Base-by-base conservation (phyloP, 2,329 filamentous ascomycete species). In the Fusarium sp. region DNA sequence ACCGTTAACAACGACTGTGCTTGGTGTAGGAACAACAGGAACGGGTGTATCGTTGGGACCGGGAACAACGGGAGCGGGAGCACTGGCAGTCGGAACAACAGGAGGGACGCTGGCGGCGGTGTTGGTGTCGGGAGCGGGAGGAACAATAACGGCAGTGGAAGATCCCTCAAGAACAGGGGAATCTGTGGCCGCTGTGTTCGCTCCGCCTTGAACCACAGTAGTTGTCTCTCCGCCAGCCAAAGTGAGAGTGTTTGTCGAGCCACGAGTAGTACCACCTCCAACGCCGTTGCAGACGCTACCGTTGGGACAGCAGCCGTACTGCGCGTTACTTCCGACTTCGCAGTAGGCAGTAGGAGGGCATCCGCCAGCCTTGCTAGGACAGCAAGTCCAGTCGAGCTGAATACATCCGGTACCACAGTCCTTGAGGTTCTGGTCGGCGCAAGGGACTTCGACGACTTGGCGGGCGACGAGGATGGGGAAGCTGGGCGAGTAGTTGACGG, bases 321-420 rank as follows among this genome's bases (percentile, higher is more conserved):
- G 31, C 38, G 64, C 57, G 44, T 77, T 77, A 40, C 50, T 46
- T 15, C 70, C 76, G 4, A 76, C 62, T 57, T 67, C 53, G 59
- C 77, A 79, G 38, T 56, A 68, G 3, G 65, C 53, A 2, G 50
- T 67, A 3, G 67, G 49, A 50, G 74, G 71, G 26, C 77, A 79
- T 2, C 76, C 77, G 10, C 76, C 75, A 3, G 53, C 39, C 5
- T 57, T 19, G 46, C 73, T 71, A 10, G 77, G 76, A 31, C 77
- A 79, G 70, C 77, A 79, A 7, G 72, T 76, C 65, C 75, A 76
- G 6, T 63, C 49, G 3, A 50, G 8, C 14, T 71, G 64, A 26
- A 79, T 76, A 52, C 77, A 79, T 60, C 65, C 73, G n/a, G 49
- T 47, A 28, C 77, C 77, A 51, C 77, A 79, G 24, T 69, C 69